Percentiles rank a stretch among this genome's conserved stretches.
phyloP scores from a whole-genome alignment of 345 rosid genomes.

The Psidium guajava region DNA sequence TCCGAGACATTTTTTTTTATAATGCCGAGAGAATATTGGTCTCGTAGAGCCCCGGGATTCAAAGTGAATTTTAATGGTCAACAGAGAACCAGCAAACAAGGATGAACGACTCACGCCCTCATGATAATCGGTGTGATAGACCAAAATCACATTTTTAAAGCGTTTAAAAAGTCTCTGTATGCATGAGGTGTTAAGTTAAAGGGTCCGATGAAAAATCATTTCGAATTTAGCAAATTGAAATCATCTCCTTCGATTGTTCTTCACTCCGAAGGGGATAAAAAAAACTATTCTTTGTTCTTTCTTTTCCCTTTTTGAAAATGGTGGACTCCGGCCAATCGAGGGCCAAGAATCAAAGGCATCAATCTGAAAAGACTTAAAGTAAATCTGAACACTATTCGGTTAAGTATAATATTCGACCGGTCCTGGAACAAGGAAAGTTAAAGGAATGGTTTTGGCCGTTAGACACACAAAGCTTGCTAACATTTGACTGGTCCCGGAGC shows the following conservation, averaged over 20 bases:
- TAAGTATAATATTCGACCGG: not conserved
- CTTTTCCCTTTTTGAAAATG: not conserved
- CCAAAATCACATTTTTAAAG: not conserved
- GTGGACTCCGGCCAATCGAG: not conserved
- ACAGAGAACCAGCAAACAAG: rapidly evolving
- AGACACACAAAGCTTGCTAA: not conserved
- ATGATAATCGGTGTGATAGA: rapidly evolving
- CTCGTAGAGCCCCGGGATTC: rapidly evolving
- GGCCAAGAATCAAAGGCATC: not conserved
- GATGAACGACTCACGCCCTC: rapidly evolving
- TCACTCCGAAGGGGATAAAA: too few species aligned
- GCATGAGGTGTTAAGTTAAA: not conserved
- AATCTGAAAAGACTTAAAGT: not conserved
- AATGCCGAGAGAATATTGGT: too few species aligned
- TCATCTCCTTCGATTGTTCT: not conserved
- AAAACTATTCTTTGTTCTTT: rapidly evolving
- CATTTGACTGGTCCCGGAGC: not conserved
- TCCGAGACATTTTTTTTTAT: too few species aligned
- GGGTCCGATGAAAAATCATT: rapidly evolving
- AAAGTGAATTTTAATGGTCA: not conserved
- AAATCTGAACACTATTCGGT: not conserved
- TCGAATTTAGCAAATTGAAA: not conserved
- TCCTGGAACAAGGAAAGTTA: rapidly evolving
- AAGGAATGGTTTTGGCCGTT: not conserved
- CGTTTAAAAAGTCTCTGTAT: rapidly evolving